Evolutionary conservation across 768 basidiomycete genomes (phyloP).

Genomic region (Tephrocybe rancida): DNA sequence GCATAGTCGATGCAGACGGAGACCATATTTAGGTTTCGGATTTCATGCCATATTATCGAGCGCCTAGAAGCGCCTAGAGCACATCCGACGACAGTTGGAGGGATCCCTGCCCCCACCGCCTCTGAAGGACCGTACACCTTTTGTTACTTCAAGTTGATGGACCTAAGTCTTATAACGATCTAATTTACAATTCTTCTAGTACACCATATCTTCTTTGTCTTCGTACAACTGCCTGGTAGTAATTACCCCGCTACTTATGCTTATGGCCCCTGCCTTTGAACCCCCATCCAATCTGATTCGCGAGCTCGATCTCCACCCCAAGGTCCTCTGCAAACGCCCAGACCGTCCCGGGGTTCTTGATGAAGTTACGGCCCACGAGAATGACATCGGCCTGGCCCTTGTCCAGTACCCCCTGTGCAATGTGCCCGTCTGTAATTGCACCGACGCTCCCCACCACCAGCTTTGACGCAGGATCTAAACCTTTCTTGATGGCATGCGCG

Average conservation of each 20-base stretch:
- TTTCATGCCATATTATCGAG: too few species aligned
- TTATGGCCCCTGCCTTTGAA: constrained; percentile 38
- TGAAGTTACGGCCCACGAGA: constrained; percentile 54
- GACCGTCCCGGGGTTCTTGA: constrained; percentile 58
- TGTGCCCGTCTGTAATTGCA: constrained; percentile 52
- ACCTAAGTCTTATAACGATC: background rate
- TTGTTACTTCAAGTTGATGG: too few species aligned
- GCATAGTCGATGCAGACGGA: background rate
- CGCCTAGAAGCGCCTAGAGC: too few species aligned
- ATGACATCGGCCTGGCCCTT: constrained; percentile 63
- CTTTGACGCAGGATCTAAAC: constrained; percentile 36
- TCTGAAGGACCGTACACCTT: too few species aligned
- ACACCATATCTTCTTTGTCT: too few species aligned
- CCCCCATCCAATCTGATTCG: constrained; percentile 60
- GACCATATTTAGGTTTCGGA: background rate
- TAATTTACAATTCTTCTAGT: background rate
- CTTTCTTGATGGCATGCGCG: constrained; percentile 51
- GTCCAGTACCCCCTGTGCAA: constrained; percentile 61
- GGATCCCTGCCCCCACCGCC: too few species aligned
- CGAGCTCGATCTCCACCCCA: constrained; percentile 44
- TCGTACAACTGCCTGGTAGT: too few species aligned
- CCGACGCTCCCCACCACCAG: constrained; percentile 53
- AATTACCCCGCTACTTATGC: background rate
- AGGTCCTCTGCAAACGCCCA: constrained; percentile 60
- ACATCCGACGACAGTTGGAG: too few species aligned